These are phyloP conservation scores for Ogataea polymorpha DNA, from an alignment of 805 yeast species.

Conservation along the genomic window DNA sequence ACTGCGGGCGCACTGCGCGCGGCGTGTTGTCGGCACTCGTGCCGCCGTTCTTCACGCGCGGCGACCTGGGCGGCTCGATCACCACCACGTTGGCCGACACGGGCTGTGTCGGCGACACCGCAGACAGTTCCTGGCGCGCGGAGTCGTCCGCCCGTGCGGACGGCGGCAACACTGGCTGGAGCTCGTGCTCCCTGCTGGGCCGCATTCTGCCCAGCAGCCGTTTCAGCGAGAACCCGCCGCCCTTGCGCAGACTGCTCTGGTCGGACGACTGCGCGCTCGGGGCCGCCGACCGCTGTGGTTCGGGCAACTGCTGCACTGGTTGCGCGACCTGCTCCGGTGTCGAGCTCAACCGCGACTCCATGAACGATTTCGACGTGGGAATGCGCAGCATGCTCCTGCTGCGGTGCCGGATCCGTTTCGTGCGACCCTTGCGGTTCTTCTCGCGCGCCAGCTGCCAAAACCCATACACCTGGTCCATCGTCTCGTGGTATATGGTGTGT, in stretches of 20 bases:
- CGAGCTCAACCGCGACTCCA: slow-evolving; percentile 16
- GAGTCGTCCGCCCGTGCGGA: not conserved
- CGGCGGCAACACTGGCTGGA: not conserved
- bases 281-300: not conserved
- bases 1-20: slow-evolving; percentile 16
- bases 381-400: slow-evolving; percentile 32
- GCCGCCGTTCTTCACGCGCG: slow-evolving; percentile 7
- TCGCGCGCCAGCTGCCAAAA: slow-evolving; percentile 69
- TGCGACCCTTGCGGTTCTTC: slow-evolving; percentile 34
- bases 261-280: not conserved
- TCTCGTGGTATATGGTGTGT: slow-evolving; percentile 51
- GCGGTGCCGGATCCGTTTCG: slow-evolving; percentile 27
- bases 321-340: slow-evolving; percentile 1
- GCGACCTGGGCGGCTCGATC: slow-evolving; percentile 16
- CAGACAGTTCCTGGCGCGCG: not conserved
- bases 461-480: slow-evolving; percentile 72
- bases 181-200: not conserved
- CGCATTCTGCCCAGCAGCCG: slow-evolving; percentile 12
- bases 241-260: slow-evolving; percentile 2
- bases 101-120: not conserved
- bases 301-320: not conserved
- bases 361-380: slow-evolving; percentile 25
- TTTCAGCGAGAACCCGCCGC: slow-evolving; percentile 12
- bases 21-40: not conserved
- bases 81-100: slow-evolving; percentile 18